Percentiles rank a stretch among this genome's conserved stretches.
Evolutionary conservation across 208 protist species (phyloP).

Genomic region (Acanthamoeba triangularis): DNA sequence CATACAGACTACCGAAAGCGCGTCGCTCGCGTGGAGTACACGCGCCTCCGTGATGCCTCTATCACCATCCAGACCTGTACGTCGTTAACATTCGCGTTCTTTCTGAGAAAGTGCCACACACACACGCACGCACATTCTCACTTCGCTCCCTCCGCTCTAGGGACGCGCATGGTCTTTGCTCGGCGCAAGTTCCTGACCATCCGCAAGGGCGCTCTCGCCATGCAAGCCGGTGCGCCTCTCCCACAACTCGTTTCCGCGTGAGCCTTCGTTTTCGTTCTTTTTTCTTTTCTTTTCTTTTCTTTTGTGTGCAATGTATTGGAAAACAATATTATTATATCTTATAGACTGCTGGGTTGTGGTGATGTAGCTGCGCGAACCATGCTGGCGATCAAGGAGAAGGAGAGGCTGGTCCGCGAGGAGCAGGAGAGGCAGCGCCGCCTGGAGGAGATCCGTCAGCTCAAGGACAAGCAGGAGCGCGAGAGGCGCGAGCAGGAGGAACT

Average conservation of each 20-base stretch:
- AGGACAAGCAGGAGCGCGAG: constrained; percentile 71
- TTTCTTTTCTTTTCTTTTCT: not conserved
- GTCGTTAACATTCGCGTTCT: not conserved
- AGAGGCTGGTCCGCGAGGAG: constrained; percentile 21
- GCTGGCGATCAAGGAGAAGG: constrained; percentile 74
- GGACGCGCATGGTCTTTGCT: constrained; percentile 58
- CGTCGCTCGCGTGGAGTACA: constrained; percentile 18
- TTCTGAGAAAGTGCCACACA: no score
- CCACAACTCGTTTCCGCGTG: no score
- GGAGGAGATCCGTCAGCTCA: constrained; percentile 55
- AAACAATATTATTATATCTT: no score
- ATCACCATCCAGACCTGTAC: constrained; percentile 71
- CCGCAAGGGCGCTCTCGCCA: constrained; percentile 25
- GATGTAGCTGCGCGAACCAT: constrained; percentile 7
- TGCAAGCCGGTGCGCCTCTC: constrained; percentile 33
- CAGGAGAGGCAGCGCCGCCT: constrained; percentile 65
- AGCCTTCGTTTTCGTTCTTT: no score
- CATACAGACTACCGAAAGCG: constrained; percentile 53
- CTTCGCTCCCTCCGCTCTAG: not conserved
- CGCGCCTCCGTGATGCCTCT: constrained; percentile 17
- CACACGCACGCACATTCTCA: not conserved
- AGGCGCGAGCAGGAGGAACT: constrained; percentile 59
- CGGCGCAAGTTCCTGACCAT: constrained; percentile 33
- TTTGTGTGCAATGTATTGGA: no score
- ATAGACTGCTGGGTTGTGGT: not conserved